phyloP scores from a whole-genome alignment of 148 eudicot genomes.

The Selenicereus undatus region DNA sequence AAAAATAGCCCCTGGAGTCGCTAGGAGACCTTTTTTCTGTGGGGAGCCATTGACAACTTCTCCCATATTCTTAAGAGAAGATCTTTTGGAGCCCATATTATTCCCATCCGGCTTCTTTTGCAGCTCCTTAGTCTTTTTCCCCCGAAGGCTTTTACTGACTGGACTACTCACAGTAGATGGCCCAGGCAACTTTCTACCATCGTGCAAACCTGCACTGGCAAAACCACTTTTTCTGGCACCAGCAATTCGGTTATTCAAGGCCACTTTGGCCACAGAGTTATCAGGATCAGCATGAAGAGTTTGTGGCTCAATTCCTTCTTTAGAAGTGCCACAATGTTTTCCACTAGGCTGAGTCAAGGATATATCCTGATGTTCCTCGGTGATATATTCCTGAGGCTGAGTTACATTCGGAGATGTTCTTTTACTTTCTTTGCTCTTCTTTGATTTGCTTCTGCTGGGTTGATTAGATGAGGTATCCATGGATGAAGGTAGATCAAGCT shows the following conservation, averaged over 20 bases:
- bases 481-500: constrained; percentile 29
- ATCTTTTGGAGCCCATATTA: constrained; percentile 21
- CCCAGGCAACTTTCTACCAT: constrained; percentile 14
- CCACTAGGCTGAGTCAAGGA: constrained; percentile 12
- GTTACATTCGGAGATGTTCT: constrained; percentile 22
- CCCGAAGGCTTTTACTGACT: constrained; percentile 15
- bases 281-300: constrained; percentile 5
- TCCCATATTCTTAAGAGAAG: constrained; percentile 23
- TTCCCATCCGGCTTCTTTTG: constrained; percentile 19
- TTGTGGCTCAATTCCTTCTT: constrained; percentile 17
- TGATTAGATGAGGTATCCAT: constrained; percentile 25
- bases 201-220: constrained; percentile 10
- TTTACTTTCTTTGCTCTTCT: constrained; percentile 26
- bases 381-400: constrained; percentile 18
- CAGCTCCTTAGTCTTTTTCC: constrained; percentile 24
- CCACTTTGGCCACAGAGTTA: background rate
- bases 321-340: constrained; percentile 22
- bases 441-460: constrained; percentile 18
- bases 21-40: constrained; percentile 36
- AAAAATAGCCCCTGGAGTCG: constrained; percentile 47
- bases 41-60: constrained; percentile 28
- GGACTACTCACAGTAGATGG: constrained; percentile 24
- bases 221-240: background rate
- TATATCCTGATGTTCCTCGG: constrained; percentile 4
- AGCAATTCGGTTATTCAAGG: constrained; percentile 5